These are phyloP conservation scores for Arctostaphylos glauca DNA, from an alignment of 148 eudicot species.

Conservation along the genomic window DNA sequence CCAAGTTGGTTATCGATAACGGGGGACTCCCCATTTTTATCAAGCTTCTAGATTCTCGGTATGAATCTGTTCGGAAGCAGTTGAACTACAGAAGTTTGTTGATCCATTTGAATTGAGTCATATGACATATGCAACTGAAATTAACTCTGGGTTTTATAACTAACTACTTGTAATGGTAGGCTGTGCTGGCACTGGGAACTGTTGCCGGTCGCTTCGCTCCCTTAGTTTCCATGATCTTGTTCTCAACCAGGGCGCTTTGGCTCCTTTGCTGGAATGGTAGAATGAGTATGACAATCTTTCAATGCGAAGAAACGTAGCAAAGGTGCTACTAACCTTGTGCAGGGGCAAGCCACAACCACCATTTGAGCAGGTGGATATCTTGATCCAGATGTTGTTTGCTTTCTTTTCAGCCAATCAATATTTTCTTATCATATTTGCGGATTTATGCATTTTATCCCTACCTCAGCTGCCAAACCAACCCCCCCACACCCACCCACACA, in stretches of 20 bases:
- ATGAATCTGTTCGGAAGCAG: constrained; percentile 43
- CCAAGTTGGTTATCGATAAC: constrained; percentile 42
- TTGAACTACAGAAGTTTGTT: constrained; percentile 2
- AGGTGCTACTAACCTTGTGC: constrained; percentile 40
- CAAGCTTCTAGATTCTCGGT: constrained; percentile 36
- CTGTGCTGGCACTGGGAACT: constrained; percentile 48
- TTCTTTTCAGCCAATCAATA: too few relatives aligned
- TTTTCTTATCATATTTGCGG: too few relatives aligned
- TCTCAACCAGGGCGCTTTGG: constrained; percentile 36
- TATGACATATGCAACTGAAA: background rate
- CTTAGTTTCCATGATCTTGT: constrained; percentile 44
- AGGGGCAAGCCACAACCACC: constrained; percentile 45
- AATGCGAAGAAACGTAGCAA: constrained; percentile 46
- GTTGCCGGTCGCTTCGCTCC: constrained; percentile 43
- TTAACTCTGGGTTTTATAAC: background rate
- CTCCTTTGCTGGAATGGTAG: constrained; percentile 38
- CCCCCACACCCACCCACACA: too few relatives aligned
- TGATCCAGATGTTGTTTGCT: background rate
- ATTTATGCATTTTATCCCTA: too few relatives aligned
- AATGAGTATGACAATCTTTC: constrained; percentile 43
- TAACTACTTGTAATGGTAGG: constrained; percentile 17
- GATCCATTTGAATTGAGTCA: background rate
- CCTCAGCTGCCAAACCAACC: too few relatives aligned
- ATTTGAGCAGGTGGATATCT: constrained; percentile 34
- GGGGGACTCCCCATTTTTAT: constrained; percentile 43